Conservation (phyloP, 176 grass and related monocot genomes). For the Musa itinerans region DNA sequence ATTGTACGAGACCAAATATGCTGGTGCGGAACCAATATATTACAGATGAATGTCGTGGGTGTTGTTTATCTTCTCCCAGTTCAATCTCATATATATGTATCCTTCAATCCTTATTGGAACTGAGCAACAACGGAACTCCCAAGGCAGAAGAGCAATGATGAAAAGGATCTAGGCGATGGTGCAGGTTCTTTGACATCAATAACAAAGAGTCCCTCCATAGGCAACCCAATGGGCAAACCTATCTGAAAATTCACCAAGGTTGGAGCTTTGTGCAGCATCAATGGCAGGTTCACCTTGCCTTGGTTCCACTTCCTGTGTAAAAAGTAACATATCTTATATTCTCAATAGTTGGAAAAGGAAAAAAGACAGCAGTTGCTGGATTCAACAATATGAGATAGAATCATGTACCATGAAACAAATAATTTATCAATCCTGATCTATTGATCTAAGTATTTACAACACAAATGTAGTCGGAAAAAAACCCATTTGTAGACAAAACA, state of each 20-base stretch:
- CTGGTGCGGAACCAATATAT: background rate
- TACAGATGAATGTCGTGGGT: no score
- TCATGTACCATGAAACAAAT: background rate
- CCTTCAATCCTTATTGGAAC: background rate
- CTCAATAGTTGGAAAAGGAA: no score
- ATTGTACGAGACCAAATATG: background rate
- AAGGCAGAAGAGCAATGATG: background rate
- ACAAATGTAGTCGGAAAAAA: no score
- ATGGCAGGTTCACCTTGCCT: constrained; percentile 22
- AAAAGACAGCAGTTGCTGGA: background rate
- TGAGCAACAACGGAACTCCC: background rate
- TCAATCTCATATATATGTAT: background rate
- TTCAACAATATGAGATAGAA: background rate
- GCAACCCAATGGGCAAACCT: constrained; percentile 69
- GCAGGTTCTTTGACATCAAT: constrained; percentile 23
- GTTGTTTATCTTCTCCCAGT: background rate
- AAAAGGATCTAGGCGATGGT: background rate
- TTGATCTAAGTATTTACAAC: no score
- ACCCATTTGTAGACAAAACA: no score
- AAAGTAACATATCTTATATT: background rate
- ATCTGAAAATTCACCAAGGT: constrained; percentile 43
- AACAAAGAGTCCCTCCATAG: constrained; percentile 56
- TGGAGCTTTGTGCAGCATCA: constrained; percentile 20
- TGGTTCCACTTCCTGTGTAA: constrained; percentile 54
- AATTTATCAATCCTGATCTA: no score